A percentile compares a stretch with the other conserved stretches of the same genome.
These are phyloP conservation scores for Stagonosporopsis vannaccii DNA, from an alignment of 2,329 filamentous ascomycete species.

Conservation along the genomic window DNA sequence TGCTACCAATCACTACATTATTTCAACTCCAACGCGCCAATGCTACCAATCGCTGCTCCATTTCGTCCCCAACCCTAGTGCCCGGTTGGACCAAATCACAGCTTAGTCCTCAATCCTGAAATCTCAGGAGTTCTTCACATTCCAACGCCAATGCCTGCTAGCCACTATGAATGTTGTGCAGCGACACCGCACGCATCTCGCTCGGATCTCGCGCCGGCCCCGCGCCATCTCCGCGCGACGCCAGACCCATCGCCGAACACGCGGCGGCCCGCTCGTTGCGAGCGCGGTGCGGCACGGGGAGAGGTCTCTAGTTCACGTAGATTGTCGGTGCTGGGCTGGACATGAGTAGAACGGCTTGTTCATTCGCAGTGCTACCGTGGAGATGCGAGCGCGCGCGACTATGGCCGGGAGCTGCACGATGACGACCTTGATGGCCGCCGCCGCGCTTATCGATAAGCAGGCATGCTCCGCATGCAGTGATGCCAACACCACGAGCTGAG, in stretches of 20 bases:
- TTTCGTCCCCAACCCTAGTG: too few species aligned
- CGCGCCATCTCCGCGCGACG: constrained; percentile 6
- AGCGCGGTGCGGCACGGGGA: not conserved
- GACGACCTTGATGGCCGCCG: constrained; percentile 8
- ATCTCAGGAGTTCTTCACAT: too few species aligned
- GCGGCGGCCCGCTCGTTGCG: not conserved
- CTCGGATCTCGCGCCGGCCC: not conserved
- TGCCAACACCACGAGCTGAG: not conserved
- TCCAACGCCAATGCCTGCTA: too few species aligned
- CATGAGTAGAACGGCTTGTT: too few species aligned
- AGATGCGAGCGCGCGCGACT: not conserved
- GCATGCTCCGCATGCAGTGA: constrained; percentile 17
- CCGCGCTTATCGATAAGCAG: constrained; percentile 23
- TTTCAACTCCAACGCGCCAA: too few species aligned
- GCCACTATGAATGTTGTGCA: not conserved
- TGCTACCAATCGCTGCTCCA: too few species aligned
- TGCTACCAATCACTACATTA: too few species aligned
- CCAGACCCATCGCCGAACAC: not conserved
- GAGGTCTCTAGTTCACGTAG: too few species aligned
- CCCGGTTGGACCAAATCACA: too few species aligned
- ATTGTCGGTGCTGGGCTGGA: too few species aligned
- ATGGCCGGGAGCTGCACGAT: constrained; percentile 6
- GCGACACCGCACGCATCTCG: constrained; percentile 4
- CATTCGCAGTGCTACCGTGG: too few species aligned
- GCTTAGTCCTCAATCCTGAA: too few species aligned